A percentile compares a stretch with the other conserved stretches of the same genome.
Evolutionary conservation across 768 basidiomycete species (phyloP).

Genomic region (Steccherinum ochraceum): DNA sequence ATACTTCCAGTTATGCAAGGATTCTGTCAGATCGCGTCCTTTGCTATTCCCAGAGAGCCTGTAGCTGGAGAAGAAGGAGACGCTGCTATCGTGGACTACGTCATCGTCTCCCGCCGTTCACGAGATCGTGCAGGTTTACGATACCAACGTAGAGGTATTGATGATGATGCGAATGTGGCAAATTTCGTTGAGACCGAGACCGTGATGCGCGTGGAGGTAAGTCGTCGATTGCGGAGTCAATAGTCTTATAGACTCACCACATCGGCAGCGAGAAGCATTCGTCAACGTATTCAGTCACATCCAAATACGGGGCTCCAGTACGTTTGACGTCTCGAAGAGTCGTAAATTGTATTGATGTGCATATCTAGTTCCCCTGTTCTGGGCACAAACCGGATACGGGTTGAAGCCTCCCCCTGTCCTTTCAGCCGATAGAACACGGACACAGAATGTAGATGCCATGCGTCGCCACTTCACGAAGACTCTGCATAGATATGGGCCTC

Average conservation of each 20-base stretch:
- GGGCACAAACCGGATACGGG: conserved; percentile 84
- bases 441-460: conserved; percentile 65
- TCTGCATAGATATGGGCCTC: conserved; percentile 66
- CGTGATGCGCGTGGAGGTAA: conserved; percentile 74
- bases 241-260: not conserved
- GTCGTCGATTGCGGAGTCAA: conserved; percentile 13
- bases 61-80: conserved; percentile 32
- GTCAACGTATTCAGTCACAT: conserved; percentile 83
- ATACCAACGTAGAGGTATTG: conserved; percentile 92
- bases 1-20: conserved; percentile 93
- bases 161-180: conserved; percentile 88
- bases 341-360: not conserved
- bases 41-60: conserved; percentile 49
- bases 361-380: conserved; percentile 84
- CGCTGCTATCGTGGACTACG: conserved; percentile 56
- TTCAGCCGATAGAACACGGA: conserved; percentile 63
- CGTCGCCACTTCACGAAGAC: conserved; percentile 68
- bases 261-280: conserved; percentile 59
- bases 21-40: conserved; percentile 71
- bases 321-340: conserved; percentile 20
- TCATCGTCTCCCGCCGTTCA: conserved; percentile 80
- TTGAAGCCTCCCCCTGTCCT: conserved; percentile 85
- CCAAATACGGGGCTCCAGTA: conserved; percentile 89
- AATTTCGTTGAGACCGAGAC: conserved; percentile 97
- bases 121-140: conserved; percentile 87